These are phyloP conservation scores for Podaxis carcinomalis DNA, from an alignment of 768 basidiomycete species.

Conservation along the genomic window DNA sequence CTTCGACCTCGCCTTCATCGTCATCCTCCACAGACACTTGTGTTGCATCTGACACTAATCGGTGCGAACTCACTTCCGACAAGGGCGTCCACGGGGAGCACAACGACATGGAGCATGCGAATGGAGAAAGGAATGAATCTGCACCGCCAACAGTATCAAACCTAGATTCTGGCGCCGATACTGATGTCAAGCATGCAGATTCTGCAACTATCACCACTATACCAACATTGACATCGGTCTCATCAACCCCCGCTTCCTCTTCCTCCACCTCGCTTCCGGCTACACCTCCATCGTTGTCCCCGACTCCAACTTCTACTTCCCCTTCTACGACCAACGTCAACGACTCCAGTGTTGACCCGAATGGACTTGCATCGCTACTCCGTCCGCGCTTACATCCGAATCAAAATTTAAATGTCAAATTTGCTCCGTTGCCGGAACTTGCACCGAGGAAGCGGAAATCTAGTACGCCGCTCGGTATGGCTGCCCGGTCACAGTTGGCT, in stretches of 20 bases:
- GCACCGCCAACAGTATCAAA: not conserved
- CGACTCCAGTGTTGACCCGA: not conserved
- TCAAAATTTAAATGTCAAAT: slow-evolving; percentile 38
- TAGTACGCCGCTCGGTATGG: slow-evolving; percentile 48
- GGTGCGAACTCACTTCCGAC: not conserved
- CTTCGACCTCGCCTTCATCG: slow-evolving; percentile 13
- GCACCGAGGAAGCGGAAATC: slow-evolving; percentile 47
- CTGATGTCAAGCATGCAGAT: not conserved
- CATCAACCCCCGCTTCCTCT: slow-evolving; percentile 34
- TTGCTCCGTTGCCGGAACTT: slow-evolving; percentile 55
- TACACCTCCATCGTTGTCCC: slow-evolving; percentile 31
- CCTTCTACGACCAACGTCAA: not conserved
- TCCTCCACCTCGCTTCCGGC: slow-evolving; percentile 36
- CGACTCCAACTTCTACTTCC: not conserved
- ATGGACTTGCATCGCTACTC: slow-evolving; percentile 14
- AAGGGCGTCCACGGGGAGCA: not conserved
- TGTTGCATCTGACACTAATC: not conserved
- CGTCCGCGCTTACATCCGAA: not conserved
- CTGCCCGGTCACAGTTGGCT: slow-evolving; percentile 42
- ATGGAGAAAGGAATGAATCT: not conserved
- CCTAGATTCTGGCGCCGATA: not conserved
- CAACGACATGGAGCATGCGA: not conserved
- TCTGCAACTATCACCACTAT: not conserved
- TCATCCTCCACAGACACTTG: slow-evolving; percentile 9
- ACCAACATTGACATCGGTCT: slow-evolving; percentile 18